Base-by-base conservation (phyloP, 257 asterid genomes). In the Cruciata laevipes region DNA sequence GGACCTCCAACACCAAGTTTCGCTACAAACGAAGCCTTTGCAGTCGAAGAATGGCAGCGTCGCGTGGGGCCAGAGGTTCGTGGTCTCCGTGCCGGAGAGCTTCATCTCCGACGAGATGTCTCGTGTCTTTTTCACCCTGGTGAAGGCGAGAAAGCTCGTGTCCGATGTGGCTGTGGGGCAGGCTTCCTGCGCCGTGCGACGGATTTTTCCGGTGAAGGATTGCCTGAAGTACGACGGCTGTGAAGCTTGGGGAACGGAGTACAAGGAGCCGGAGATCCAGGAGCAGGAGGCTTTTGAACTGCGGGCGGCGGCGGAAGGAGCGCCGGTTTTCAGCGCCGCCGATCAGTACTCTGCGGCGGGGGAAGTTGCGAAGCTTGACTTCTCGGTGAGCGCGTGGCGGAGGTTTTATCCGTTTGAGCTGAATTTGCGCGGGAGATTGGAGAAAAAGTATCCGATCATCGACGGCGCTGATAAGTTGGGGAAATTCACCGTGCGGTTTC, bases 31-130 rank as follows among this genome's bases (percentile, higher is more conserved):
- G 11, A 47, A 16, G 55, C 55, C 0, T 6, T 47, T n/a, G 55
- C n/a, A 20, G 20, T 7, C 20, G 55, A 17, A 35, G 9, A n/a
- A 21, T 6, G 1, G 1, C 23, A 6, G 0, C 38, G 30, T 37
- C 11, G 1, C 42, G 2, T 69, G 73, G 66, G 59, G 42, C 47
- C 59, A 59, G 20, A 69, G 13, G 6, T 69, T 69, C 31, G 58
- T 42, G 8, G 47, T 69, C 17, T 59, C 58, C 0, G 66, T 69
- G 20, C 67, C 67, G 3, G 5, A 9, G 1, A 4, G 17, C 23
- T 56, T 56, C 72, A 35, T 56, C 17, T 56, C 44, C 37, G 71
- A 67, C 14, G 23, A 33, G 6, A 20, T 23, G 1, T 55, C 64
- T 37, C 0, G 0, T 6, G 53, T 67, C 23, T 32, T 13, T 1